Conservation (phyloP, 306 rosid genomes). For the Fagus sylvatica region DNA sequence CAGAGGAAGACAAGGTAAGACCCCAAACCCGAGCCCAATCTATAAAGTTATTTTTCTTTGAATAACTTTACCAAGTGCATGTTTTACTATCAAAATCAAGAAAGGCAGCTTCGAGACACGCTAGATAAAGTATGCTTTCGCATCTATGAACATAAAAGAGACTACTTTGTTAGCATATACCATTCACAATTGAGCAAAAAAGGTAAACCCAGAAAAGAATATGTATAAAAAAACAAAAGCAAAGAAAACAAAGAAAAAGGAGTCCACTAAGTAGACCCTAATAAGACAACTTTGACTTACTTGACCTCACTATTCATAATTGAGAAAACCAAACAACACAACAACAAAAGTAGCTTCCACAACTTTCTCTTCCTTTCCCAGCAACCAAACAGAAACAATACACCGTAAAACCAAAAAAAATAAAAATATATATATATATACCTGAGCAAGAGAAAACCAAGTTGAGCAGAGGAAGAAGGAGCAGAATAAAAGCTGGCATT, state of each 20-base stretch:
- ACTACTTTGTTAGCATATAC: background rate
- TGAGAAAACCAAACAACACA: background rate
- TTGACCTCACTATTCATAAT: too few relatives aligned
- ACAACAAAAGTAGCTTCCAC: background rate
- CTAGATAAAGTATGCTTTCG: background rate
- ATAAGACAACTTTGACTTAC: constrained; percentile 1
- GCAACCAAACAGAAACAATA: constrained; percentile 1
- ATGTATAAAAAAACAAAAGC: background rate
- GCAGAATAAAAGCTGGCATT: constrained; percentile 53
- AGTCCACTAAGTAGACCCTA: background rate
- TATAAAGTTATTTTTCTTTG: background rate
- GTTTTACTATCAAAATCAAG: background rate
- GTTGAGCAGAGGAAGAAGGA: constrained; percentile 44
- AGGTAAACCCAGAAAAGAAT: background rate
- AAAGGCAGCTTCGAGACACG: background rate
- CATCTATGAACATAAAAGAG: background rate
- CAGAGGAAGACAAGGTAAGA: too few relatives aligned
- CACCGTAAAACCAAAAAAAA: constrained; percentile 1
- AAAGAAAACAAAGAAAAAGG: background rate
- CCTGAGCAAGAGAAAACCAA: constrained; percentile 61
- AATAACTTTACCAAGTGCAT: constrained; percentile 9
- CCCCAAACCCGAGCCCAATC: too few relatives aligned
- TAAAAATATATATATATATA: constrained; percentile 1
- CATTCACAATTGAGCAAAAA: background rate
- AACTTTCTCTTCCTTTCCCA: background rate